phyloP scores from a whole-genome alignment of 257 asterid genomes.

The Osmanthus fragrans region DNA sequence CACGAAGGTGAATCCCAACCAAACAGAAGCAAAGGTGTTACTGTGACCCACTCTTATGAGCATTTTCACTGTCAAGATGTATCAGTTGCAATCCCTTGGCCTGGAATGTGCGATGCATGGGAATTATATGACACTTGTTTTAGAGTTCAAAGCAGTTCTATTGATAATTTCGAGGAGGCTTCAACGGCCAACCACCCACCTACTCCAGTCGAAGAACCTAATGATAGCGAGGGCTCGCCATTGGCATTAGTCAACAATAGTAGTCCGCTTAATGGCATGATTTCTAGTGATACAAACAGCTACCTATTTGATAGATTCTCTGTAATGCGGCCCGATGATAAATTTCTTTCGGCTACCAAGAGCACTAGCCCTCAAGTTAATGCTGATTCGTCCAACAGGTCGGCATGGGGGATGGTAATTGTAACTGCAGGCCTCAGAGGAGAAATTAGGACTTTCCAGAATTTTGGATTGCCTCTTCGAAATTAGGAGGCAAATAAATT shows the following conservation, averaged over 20 bases:
- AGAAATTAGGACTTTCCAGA: conserved; percentile 85
- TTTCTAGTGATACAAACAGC: conserved; percentile 54
- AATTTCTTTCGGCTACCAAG: conserved; percentile 54
- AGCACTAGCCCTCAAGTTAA: conserved; percentile 65
- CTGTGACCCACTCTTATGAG: conserved; percentile 78
- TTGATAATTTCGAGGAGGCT: conserved; percentile 40
- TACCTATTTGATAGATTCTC: conserved; percentile 65
- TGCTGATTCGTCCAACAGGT: conserved; percentile 56
- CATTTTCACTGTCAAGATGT: conserved; percentile 92
- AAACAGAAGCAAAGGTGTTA: conserved; percentile 70
- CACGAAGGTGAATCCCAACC: conserved; percentile 82
- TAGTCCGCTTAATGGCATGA: conserved; percentile 65
- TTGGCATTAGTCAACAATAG: conserved; percentile 49
- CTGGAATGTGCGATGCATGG: conserved; percentile 60
- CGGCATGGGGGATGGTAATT: conserved; percentile 92
- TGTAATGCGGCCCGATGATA: conserved; percentile 93
- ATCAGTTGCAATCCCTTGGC: conserved; percentile 95
- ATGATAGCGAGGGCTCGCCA: conserved; percentile 51
- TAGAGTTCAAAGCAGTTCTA: conserved; percentile 32
- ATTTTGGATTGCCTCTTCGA: conserved; percentile 84
- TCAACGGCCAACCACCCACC: conserved; percentile 56
- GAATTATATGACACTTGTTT: conserved; percentile 37
- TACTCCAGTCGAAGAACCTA: conserved; percentile 59
- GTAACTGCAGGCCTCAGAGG: conserved; percentile 92
- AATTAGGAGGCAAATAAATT: conserved; percentile 30